phyloP scores from a whole-genome alignment of 139 green algal genomes.

The Eudorina sp. region DNA sequence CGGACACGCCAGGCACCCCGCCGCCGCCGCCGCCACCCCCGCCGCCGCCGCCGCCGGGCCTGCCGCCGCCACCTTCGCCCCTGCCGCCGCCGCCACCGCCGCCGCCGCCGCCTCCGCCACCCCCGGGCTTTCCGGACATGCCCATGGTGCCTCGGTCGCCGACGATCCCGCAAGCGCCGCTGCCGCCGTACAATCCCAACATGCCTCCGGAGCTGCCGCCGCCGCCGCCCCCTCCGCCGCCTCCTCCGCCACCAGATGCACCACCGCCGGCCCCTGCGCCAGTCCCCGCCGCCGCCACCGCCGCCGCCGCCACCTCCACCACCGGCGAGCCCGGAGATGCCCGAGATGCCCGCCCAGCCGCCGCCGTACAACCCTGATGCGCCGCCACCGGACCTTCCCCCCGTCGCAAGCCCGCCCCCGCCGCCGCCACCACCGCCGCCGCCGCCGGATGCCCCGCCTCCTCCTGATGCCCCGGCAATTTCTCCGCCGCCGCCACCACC shows the following conservation, averaged over 20 bases:
- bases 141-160: neutral
- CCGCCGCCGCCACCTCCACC: neutral
- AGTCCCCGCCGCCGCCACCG: too few species aligned
- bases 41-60: neutral
- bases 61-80: neutral
- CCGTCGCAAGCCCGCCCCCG: neutral
- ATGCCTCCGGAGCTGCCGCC: neutral
- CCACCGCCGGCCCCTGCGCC: neutral
- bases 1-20: neutral
- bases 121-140: neutral
- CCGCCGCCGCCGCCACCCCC: neutral
- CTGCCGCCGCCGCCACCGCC: neutral
- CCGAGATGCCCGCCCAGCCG: neutral
- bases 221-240: neutral
- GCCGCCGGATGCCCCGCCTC: neutral
- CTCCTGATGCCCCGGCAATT: neutral
- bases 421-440: neutral
- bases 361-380: neutral
- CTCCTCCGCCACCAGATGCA: neutral
- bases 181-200: slow-evolving; percentile 7
- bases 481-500: slow-evolving; percentile 16
- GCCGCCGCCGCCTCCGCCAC: neutral
- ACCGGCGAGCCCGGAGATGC: neutral
- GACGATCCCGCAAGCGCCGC: neutral
- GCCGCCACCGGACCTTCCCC: neutral